phyloP scores from a whole-genome alignment of 805 yeast genomes.

The Yarrowia sp. region DNA sequence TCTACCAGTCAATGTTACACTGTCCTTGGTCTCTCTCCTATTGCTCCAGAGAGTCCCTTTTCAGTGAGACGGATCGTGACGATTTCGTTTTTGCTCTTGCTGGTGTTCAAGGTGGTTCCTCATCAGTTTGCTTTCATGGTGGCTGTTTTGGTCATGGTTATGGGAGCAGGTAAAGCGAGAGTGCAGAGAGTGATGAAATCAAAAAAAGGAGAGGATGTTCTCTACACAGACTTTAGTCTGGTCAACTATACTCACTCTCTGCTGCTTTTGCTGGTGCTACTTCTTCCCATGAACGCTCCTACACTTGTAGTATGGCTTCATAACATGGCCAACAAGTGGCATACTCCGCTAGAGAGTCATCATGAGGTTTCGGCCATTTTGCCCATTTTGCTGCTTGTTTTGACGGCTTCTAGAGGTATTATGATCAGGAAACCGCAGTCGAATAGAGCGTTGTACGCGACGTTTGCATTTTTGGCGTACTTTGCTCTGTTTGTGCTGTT shows the following conservation, averaged over 20 bases:
- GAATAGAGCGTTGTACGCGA: slow-evolving; percentile 31
- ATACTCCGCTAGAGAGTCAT: slow-evolving; percentile 80
- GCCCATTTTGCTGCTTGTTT: slow-evolving; percentile 66
- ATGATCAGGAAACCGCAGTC: slow-evolving; percentile 43
- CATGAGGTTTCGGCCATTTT: slow-evolving; percentile 76
- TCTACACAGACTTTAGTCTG: neutral
- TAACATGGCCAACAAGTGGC: slow-evolving; percentile 74
- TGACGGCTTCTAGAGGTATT: slow-evolving; percentile 50
- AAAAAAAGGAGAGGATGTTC: neutral
- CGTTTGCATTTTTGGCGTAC: slow-evolving; percentile 49
- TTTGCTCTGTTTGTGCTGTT: slow-evolving; percentile 60
- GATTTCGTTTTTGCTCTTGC: slow-evolving; percentile 39
- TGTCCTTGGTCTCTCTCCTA: neutral
- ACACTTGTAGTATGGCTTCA: slow-evolving; percentile 77
- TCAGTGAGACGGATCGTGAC: neutral
- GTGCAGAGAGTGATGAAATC: neutral
- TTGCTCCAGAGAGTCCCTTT: slow-evolving; percentile 1
- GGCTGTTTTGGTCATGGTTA: slow-evolving; percentile 55
- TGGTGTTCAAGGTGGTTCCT: slow-evolving; percentile 66
- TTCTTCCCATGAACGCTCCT: slow-evolving; percentile 76
- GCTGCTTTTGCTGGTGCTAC: slow-evolving; percentile 67
- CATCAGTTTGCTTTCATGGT: slow-evolving; percentile 75
- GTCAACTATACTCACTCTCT: slow-evolving; percentile 60
- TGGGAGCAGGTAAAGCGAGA: slow-evolving; percentile 44
- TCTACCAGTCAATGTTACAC: neutral